Evolutionary conservation across 129 eudicot species (phyloP), one percentile per base, ranked within the genome.

Genomic region (Tagetes patula): DNA sequence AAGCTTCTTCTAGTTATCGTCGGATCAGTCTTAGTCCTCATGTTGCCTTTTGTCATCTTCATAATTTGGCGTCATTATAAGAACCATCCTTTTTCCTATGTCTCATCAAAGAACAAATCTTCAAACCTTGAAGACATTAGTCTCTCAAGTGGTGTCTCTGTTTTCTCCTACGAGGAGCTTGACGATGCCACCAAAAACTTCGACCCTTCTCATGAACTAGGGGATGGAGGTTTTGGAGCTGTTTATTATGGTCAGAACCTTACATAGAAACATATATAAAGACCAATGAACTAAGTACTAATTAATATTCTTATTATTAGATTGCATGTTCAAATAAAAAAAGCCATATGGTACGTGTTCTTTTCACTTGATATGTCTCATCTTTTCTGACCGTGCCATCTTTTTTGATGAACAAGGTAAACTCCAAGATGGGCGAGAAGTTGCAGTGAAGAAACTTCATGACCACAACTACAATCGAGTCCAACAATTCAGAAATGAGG

Each of bases 341-440:
- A 20, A 20, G 27, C 27, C 27, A 20, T 20, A 20, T 20, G 27
- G 27, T 20, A 3, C 20, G 9, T 48, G 49, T 58, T 56, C 32
- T 53, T 53, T 54, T 65, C 73, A 46, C 0, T 10, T 36, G 30
- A 60, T 33, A 36, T 20, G 27, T 20, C 27, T 10, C 9, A 1
- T 6, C 47, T n/a, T 1, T 36, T 0, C 5, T 46, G 9, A 31
- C 52, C 53, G 54, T 65, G 67, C n/a, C 13, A 41, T 72, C 61
- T 66, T 64, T 82, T 1, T 20, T 20, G 27, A 20, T 65, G 14
- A 54, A 78, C 45, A 60, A 91, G 97, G 97, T 60, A 84, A 77
- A 80, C 92, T 91, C 11, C 62, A 71, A 39, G 97, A 91, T 30
- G 95, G 97, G 12, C 71, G 85, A 67, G 95, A 91, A 84, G 91